phyloP scores from a whole-genome alignment of 345 rosid genomes.

The Gossypium mustelinum region DNA sequence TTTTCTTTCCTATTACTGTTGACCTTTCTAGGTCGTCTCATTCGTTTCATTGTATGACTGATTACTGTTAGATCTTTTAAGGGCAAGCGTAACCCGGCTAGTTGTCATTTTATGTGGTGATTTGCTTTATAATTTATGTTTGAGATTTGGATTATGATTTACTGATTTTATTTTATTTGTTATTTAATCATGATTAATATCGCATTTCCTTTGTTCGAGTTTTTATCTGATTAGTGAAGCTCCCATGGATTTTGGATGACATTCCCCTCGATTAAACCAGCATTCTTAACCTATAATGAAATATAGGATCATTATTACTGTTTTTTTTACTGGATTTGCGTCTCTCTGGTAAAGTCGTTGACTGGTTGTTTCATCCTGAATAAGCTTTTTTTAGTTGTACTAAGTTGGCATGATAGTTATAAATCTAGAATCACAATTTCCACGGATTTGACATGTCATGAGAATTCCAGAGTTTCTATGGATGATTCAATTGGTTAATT shows the following conservation, averaged over 20 bases:
- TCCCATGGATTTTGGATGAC: not conserved
- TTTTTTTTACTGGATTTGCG: not conserved
- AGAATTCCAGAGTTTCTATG: not conserved
- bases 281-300: conserved; percentile 1
- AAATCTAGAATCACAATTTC: not conserved
- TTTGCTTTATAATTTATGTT: not conserved
- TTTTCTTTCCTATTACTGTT: not conserved
- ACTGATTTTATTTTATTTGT: not conserved
- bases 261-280: not conserved
- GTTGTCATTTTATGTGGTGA: not conserved
- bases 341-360: not conserved
- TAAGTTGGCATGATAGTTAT: not conserved
- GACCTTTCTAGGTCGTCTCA: not conserved
- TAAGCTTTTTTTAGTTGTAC: not conserved
- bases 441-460: not conserved
- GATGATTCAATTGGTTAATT: not conserved
- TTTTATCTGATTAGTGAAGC: not conserved
- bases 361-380: not conserved
- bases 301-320: not conserved
- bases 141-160: not conserved
- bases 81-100: not conserved
- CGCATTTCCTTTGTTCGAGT: not conserved
- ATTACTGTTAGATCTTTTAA: conserved; percentile 3
- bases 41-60: not conserved
- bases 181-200: not conserved